Evolutionary conservation across 768 basidiomycete genomes (phyloP).

Genomic region (Lentinula aciculospora): DNA sequence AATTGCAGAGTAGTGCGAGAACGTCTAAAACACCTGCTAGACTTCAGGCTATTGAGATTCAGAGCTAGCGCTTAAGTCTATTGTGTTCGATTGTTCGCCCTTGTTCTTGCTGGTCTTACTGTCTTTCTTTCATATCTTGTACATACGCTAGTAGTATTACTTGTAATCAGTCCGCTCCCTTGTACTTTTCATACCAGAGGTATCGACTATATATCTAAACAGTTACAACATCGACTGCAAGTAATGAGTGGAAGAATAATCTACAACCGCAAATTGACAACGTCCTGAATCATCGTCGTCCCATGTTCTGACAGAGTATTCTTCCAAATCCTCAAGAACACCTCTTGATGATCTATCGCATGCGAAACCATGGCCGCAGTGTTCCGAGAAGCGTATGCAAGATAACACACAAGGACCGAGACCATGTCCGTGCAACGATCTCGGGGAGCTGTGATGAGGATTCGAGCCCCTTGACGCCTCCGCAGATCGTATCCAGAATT

Average conservation of each 20-base stretch:
- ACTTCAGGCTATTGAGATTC: neutral
- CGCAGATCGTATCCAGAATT: neutral
- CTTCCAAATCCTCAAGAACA: slow-evolving; percentile 14
- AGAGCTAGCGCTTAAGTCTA: neutral
- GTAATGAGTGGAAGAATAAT: too few relatives aligned
- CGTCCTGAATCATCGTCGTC: slow-evolving; percentile 11
- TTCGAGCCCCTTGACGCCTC: neutral
- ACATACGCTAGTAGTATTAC: neutral
- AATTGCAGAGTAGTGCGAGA: neutral
- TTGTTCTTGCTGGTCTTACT: neutral
- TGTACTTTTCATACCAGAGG: neutral
- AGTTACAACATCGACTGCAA: too few relatives aligned
- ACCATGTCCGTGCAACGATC: slow-evolving; percentile 18
- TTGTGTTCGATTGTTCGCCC: neutral
- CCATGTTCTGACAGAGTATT: slow-evolving; percentile 11
- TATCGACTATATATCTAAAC: neutral
- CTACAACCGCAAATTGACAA: slow-evolving; percentile 1
- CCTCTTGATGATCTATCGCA: slow-evolving; percentile 10
- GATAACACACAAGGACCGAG: slow-evolving; percentile 13
- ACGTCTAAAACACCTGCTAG: neutral
- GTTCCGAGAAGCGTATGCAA: slow-evolving; percentile 9
- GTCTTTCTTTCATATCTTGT: neutral
- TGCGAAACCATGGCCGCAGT: slow-evolving; percentile 6
- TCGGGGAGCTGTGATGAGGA: slow-evolving; percentile 17
- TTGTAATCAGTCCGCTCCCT: neutral